A percentile compares a stretch with the other conserved stretches of the same genome.
phyloP scores from a whole-genome alignment of 352 stramenopile genomes.

The Globisporangium paroecandrum region DNA sequence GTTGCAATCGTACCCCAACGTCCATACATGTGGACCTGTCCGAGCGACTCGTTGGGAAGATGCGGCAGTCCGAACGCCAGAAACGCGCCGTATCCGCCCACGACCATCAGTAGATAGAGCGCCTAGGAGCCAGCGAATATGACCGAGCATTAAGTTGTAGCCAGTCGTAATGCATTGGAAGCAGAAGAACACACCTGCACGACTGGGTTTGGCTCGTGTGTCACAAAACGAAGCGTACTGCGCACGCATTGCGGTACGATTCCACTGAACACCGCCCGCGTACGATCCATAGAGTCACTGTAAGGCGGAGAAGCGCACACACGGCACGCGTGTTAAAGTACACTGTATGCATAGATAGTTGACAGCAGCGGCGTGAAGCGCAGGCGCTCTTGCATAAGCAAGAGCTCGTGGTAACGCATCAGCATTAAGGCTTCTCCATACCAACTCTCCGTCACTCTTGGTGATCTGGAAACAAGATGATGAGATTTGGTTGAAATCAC shows the following conservation, averaged over 20 bases:
- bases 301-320: background rate
- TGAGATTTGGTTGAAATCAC: too few relatives aligned
- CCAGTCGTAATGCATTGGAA: background rate
- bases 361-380: background rate
- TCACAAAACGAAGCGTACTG: slow-evolving; percentile 22
- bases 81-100: slow-evolving; percentile 57
- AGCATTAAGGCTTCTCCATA: too few relatives aligned
- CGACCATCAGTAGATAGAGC: slow-evolving; percentile 60
- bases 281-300: background rate
- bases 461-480: too few relatives aligned
- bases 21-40: slow-evolving; percentile 35
- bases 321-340: background rate
- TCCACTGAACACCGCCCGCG: background rate
- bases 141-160: background rate
- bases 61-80: slow-evolving; percentile 39
- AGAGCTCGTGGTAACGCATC: background rate
- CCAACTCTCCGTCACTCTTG: too few relatives aligned
- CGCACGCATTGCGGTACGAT: background rate
- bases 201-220: slow-evolving; percentile 29
- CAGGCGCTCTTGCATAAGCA: background rate
- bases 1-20: too few relatives aligned
- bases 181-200: slow-evolving; percentile 26
- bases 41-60: slow-evolving; percentile 39
- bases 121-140: slow-evolving; percentile 23
- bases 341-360: background rate